A percentile compares a stretch with the other conserved stretches of the same genome.
These are phyloP conservation scores for Flaveria bidentis DNA, from an alignment of 129 eudicot genomes.

Conservation along the genomic window DNA sequence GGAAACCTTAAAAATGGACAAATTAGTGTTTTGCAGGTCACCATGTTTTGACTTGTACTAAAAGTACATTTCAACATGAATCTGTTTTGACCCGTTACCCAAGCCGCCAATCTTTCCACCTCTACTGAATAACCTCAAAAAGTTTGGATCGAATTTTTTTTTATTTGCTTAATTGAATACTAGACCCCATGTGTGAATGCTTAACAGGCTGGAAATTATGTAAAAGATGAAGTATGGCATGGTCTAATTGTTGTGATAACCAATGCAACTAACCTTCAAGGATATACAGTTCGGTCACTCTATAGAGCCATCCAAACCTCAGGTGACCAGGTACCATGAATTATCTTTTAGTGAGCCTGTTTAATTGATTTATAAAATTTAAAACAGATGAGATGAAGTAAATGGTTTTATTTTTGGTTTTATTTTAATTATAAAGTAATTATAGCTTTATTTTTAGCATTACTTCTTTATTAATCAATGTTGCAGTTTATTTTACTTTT, in stretches of 20 bases:
- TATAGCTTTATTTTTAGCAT: neutral
- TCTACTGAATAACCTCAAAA: neutral
- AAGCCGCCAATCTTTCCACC: neutral
- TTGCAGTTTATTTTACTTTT: conserved; percentile 11
- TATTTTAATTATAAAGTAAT: neutral
- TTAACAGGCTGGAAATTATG: conserved; percentile 91
- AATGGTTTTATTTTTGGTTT: neutral
- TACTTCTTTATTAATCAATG: neutral
- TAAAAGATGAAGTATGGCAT: conserved; percentile 96
- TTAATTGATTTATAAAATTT: neutral
- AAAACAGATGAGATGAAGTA: neutral
- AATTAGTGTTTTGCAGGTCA: neutral
- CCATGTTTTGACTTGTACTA: neutral
- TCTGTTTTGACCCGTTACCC: neutral
- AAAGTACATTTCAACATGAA: neutral
- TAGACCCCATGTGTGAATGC: conserved; percentile 41
- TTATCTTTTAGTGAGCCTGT: conserved; percentile 18
- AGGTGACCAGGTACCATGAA: conserved; percentile 74
- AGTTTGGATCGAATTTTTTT: conserved; percentile 4
- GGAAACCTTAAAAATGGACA: neutral
- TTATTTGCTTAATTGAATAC: conserved; percentile 24
- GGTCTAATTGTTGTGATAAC: conserved; percentile 84
- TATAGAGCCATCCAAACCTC: conserved; percentile 79
- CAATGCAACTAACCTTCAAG: conserved; percentile 89
- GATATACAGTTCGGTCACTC: conserved; percentile 81